Percentiles rank a stretch among this genome's conserved stretches.
These are phyloP conservation scores for Erigeron canadensis DNA, from an alignment of 129 eudicot species.

Conservation along the genomic window DNA sequence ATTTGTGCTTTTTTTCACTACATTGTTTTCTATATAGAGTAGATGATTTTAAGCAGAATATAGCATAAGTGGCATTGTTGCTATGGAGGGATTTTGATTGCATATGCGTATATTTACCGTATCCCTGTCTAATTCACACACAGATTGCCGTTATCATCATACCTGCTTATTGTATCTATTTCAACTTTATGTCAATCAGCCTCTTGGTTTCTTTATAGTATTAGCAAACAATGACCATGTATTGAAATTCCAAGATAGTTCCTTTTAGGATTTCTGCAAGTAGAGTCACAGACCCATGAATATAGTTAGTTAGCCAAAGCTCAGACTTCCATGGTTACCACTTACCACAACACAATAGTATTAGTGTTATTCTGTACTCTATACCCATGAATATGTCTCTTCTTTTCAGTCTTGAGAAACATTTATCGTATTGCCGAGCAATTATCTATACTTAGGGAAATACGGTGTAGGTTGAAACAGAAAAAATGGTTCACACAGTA, in stretches of 20 bases:
- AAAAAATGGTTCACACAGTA: neutral
- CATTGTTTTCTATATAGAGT: too few species aligned
- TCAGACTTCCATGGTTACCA: too few species aligned
- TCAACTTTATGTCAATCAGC: constrained; percentile 1
- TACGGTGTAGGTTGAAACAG: neutral
- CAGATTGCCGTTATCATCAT: constrained; percentile 1
- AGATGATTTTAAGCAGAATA: too few species aligned
- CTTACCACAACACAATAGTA: too few species aligned
- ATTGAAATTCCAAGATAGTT: neutral
- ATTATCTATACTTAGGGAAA: neutral
- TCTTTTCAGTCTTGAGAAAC: neutral
- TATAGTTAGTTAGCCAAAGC: too few species aligned
- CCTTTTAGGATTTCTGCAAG: neutral
- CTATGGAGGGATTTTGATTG: neutral
- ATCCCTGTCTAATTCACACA: neutral
- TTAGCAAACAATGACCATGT: neutral
- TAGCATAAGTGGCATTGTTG: neutral
- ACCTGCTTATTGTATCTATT: constrained; percentile 1
- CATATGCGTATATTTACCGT: neutral
- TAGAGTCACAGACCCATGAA: too few species aligned
- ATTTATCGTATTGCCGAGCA: neutral
- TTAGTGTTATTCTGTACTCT: too few species aligned
- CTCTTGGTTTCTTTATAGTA: neutral
- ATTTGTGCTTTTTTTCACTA: too few species aligned
- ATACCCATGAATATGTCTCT: too few species aligned